Percentiles rank a stretch among this genome's conserved stretches.
Conservation (phyloP, 139 green algal species). For the Chlamydomonas schloesseri region DNA sequence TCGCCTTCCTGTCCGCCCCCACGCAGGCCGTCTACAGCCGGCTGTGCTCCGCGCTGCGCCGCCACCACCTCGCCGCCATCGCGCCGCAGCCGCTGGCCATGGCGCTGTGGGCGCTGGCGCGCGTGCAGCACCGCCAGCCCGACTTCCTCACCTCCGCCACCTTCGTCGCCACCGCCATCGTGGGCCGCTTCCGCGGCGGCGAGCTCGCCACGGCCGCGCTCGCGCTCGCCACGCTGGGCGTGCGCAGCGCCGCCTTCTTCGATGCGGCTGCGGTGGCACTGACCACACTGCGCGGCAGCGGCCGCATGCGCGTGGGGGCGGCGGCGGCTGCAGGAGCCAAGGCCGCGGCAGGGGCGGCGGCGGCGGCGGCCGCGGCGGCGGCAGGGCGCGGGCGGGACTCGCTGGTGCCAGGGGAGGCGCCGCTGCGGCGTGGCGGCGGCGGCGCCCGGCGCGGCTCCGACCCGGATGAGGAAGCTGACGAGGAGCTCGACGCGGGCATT, state of each 20-base stretch:
- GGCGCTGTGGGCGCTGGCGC: conserved; percentile 30
- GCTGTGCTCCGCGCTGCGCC: conserved; percentile 6
- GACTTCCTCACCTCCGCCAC: not conserved
- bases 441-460: not conserved
- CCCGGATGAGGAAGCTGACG: not conserved
- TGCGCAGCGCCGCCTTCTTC: conserved; percentile 8
- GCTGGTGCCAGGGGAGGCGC: conserved; percentile 15
- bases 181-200: not conserved
- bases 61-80: conserved; percentile 8
- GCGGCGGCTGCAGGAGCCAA: not conserved
- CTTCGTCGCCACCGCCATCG: conserved; percentile 4
- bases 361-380: not conserved
- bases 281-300: not conserved
- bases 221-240: conserved; percentile 3
- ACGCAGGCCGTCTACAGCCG: not conserved
- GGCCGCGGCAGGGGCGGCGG: not conserved
- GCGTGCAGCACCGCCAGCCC: not conserved
- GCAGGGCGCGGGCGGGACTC: too few species aligned
- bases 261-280: not conserved
- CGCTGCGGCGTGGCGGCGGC: not conserved
- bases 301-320: too few species aligned
- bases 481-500: not conserved
- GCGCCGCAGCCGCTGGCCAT: conserved; percentile 11
- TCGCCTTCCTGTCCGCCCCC: too few species aligned
- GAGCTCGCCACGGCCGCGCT: not conserved